Conservation (phyloP, 1,284 basidiomycete species). For the Cryptococcus floricola region DNA sequence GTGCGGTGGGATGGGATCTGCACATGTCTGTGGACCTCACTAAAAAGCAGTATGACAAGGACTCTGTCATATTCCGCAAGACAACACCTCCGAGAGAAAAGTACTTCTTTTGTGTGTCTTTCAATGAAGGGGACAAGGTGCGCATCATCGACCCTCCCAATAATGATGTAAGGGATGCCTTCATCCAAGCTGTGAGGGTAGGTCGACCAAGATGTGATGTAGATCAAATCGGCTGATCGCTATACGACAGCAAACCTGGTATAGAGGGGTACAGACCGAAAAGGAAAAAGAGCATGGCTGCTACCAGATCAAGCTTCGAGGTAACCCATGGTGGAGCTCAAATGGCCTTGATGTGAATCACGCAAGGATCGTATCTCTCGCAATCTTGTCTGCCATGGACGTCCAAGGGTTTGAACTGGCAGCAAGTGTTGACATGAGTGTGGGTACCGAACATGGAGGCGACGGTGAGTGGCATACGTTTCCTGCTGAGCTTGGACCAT, state of each 20-base stretch:
- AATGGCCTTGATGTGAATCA: constrained; percentile 24
- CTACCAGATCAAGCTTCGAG: constrained; percentile 38
- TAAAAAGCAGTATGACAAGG: constrained; percentile 40
- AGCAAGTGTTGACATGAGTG: constrained; percentile 35
- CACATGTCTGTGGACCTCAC: constrained; percentile 28
- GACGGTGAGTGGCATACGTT: constrained; percentile 23
- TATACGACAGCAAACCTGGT: constrained; percentile 21
- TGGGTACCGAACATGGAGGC: constrained; percentile 13
- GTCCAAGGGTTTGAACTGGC: constrained; percentile 35
- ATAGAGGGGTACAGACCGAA: constrained; percentile 31
- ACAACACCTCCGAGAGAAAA: constrained; percentile 24
- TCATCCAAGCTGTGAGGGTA: constrained; percentile 30
- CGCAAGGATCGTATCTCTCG: constrained; percentile 25
- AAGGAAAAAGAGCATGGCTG: constrained; percentile 34
- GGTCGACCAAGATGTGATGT: constrained; percentile 4
- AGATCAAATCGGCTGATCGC: background rate
- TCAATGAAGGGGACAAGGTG: constrained; percentile 43
- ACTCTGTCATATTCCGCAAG: constrained; percentile 35
- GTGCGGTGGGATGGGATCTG: constrained; percentile 35
- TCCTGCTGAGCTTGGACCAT: background rate
- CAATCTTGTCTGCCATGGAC: constrained; percentile 34
- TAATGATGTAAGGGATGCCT: constrained; percentile 22
- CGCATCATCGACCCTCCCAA: constrained; percentile 42
- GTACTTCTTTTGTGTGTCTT: constrained; percentile 34
- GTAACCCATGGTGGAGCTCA: constrained; percentile 35